Conservation (phyloP, 257 asterid species). For the Paraleonurus japonicus region DNA sequence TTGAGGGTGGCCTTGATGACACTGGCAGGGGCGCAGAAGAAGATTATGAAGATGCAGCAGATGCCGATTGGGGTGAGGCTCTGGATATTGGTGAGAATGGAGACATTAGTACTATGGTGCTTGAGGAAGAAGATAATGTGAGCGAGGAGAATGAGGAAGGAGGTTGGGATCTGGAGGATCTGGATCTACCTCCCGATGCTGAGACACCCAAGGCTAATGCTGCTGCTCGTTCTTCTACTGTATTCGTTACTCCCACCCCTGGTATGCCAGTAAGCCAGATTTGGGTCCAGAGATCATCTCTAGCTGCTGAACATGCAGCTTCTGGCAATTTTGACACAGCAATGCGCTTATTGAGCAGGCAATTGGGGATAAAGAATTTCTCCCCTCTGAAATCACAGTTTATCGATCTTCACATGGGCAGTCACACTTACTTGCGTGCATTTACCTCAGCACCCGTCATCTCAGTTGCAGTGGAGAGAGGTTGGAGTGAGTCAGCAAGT, state of each 20-base stretch:
- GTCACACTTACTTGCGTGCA: slow-evolving; percentile 71
- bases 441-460: slow-evolving; percentile 71
- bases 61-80: neutral
- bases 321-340: slow-evolving; percentile 92
- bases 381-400: slow-evolving; percentile 61
- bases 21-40: neutral
- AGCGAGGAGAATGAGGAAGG: slow-evolving; percentile 52
- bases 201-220: slow-evolving; percentile 65
- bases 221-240: slow-evolving; percentile 54
- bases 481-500: slow-evolving; percentile 70
- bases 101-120: slow-evolving; percentile 6
- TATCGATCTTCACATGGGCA: slow-evolving; percentile 68
- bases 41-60: neutral
- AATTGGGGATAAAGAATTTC: slow-evolving; percentile 68
- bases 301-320: slow-evolving; percentile 90
- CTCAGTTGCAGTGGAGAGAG: slow-evolving; percentile 71
- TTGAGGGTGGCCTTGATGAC: slow-evolving; percentile 39
- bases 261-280: slow-evolving; percentile 94
- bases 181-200: slow-evolving; percentile 73
- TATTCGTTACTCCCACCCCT: slow-evolving; percentile 62
- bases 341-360: slow-evolving; percentile 74
- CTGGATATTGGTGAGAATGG: neutral
- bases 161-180: slow-evolving; percentile 86
- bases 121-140: slow-evolving; percentile 44
- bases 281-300: slow-evolving; percentile 83